A percentile compares a stretch with the other conserved stretches of the same genome.
These are phyloP conservation scores for Hymenoscyphus albidus DNA, from an alignment of 2,329 filamentous ascomycete species.

Conservation along the genomic window DNA sequence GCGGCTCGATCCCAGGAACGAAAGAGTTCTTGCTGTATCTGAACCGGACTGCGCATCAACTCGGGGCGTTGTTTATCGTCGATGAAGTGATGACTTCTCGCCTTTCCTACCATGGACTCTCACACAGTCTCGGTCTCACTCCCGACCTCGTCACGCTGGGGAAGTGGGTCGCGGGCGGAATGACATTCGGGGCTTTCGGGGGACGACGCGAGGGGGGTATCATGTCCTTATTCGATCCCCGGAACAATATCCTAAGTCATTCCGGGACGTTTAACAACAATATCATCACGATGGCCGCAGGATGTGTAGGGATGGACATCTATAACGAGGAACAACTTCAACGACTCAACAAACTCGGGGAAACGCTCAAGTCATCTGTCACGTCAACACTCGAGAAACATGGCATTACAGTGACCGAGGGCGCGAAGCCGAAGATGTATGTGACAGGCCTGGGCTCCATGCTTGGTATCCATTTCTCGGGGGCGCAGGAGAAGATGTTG, in stretches of 20 bases:
- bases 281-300: neutral
- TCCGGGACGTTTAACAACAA: neutral
- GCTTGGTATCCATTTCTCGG: neutral
- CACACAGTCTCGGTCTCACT: neutral
- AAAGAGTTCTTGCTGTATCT: neutral
- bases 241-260: neutral
- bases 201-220: neutral
- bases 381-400: neutral
- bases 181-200: neutral
- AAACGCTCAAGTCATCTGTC: neutral
- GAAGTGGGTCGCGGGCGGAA: neutral
- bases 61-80: neutral
- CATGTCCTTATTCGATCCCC: neutral
- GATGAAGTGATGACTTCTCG: neutral
- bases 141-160: neutral
- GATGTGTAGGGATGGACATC: neutral
- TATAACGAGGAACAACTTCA: neutral
- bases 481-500: neutral
- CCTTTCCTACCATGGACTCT: neutral
- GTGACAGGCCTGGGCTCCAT: neutral
- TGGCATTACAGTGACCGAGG: neutral
- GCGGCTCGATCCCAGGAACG: neutral
- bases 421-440: neutral
- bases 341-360: neutral
- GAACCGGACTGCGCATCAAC: neutral